Conservation (phyloP, 148 eudicot genomes). For the Limonium bicolor region DNA sequence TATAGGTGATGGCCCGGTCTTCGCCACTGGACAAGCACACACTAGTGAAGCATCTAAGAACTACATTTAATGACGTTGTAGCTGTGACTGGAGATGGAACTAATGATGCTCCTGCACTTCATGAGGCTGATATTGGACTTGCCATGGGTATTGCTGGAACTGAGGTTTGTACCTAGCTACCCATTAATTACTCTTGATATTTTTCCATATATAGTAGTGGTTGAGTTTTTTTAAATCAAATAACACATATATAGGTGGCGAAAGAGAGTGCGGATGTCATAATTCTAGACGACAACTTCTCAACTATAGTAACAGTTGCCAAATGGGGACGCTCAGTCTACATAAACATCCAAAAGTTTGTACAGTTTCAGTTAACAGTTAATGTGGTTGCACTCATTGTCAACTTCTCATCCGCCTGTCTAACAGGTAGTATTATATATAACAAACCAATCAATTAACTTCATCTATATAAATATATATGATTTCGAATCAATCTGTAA, state of each 20-base stretch:
- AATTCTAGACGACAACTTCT: conserved; percentile 24
- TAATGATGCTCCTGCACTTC: conserved; percentile 59
- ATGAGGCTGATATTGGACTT: conserved; percentile 56
- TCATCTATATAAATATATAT: too few relatives aligned
- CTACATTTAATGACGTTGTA: conserved; percentile 35
- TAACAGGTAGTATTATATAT: conserved; percentile 21
- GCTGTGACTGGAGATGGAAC: conserved; percentile 67
- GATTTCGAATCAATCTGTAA: too few relatives aligned
- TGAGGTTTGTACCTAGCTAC: conserved; percentile 23
- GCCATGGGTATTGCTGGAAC: conserved; percentile 70
- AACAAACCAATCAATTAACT: too few relatives aligned
- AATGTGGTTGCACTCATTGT: conserved; percentile 21
- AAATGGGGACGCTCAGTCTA: conserved; percentile 31
- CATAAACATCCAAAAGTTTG: conserved; percentile 27
- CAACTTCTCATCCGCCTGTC: conserved; percentile 20
- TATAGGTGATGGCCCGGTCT: conserved; percentile 56
- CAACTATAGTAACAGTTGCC: conserved; percentile 20
- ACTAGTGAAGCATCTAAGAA: conserved; percentile 28
- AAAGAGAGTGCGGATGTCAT: conserved; percentile 27
- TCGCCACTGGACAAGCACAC: conserved; percentile 51
- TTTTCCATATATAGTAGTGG: too few relatives aligned
- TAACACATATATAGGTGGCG: conserved; percentile 14
- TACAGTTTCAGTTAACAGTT: conserved; percentile 30
- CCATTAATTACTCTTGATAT: neutral
- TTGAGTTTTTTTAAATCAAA: too few relatives aligned